Evolutionary conservation across 768 basidiomycete genomes (phyloP), one percentile per base, ranked within the genome.

Genomic region (Lactarius indigo): DNA sequence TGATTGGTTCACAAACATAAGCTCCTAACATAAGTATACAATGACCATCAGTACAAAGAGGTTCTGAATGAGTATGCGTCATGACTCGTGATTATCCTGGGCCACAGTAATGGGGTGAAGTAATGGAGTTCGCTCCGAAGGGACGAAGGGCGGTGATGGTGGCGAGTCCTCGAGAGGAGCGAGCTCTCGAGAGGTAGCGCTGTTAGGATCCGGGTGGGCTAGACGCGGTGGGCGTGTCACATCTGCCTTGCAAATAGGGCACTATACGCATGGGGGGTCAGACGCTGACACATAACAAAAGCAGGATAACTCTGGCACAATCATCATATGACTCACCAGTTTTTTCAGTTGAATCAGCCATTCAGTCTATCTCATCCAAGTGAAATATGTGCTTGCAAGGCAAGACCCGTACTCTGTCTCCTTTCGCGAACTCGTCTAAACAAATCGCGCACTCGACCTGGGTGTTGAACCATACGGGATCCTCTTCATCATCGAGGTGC

Each of bases 311-410:
- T n/a, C 64, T 6, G 42, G 41, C 31, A 30, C 23, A 57, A 41
- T 52, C 62, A 56, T 23, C 62, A 56, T 23, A 37, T 65, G 17
- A 81, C 90, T 73, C 73, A 96, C 95, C 76, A 96, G 78, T 80
- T 97, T 97, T 81, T 95, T 93, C 76, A 92, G 86, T 68, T 90
- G 87, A 64, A 96, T 89, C 66, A 98, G 78, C 96, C 96, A 98
- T 69, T 89, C 84, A n/a, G 75, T 95, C 94, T 44, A 97, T 86
- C 75, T 98, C 96, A 41, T 88, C 83, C 55, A 92, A 84, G 77
- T 98, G 96, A 78, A 97, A 98, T 62, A 98, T 87, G 75, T 98
- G 96, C 57, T 91, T 90, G 73, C 96, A 98, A 1, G 96, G 96
- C 47, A 98, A 75, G 60, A 96, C 92, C 71, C 96, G 86, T 52